These are phyloP conservation scores for Thelephora ganbajun DNA, from an alignment of 768 basidiomycete species.

Conservation along the genomic window DNA sequence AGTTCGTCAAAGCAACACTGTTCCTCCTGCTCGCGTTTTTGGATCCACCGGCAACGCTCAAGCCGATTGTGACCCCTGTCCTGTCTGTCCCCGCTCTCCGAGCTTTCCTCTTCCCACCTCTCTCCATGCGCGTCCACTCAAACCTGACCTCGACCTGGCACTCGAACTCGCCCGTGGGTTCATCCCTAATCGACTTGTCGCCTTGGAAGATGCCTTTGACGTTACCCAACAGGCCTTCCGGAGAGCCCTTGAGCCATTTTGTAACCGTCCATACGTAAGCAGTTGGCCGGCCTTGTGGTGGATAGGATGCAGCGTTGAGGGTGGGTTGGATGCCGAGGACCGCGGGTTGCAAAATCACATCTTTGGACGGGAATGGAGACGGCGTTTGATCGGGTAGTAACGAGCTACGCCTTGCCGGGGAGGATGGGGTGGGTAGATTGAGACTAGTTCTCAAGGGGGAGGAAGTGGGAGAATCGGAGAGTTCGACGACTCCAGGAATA, in stretches of 20 bases:
- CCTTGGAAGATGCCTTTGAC: constrained; percentile 26
- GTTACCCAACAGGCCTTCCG: constrained; percentile 29
- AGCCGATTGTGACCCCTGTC: constrained; percentile 15
- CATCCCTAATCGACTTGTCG: constrained; percentile 5
- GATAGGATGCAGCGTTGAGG: constrained; percentile 33
- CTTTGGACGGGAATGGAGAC: constrained; percentile 2
- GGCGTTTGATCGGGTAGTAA: constrained; percentile 4
- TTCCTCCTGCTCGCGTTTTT: background rate
- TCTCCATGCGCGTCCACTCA: constrained; percentile 56
- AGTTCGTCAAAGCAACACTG: background rate
- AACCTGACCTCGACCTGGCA: constrained; percentile 53
- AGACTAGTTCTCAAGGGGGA: constrained; percentile 3
- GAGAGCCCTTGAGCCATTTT: constrained; percentile 55
- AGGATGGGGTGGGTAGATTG: constrained; percentile 3
- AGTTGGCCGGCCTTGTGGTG: constrained; percentile 24
- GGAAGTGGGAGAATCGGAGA: background rate
- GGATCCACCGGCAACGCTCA: constrained; percentile 3
- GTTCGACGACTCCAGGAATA: constrained; percentile 12
- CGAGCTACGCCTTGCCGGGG: background rate
- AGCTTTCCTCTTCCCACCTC: background rate
- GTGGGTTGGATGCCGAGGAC: constrained; percentile 61
- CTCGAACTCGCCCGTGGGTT: constrained; percentile 4
- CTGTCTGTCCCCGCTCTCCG: constrained; percentile 12
- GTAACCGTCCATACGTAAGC: constrained; percentile 68
- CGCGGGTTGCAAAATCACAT: constrained; percentile 23